These are phyloP conservation scores for Dactylellina parvicollis DNA, from an alignment of 2,329 filamentous ascomycete genomes.

Conservation along the genomic window DNA sequence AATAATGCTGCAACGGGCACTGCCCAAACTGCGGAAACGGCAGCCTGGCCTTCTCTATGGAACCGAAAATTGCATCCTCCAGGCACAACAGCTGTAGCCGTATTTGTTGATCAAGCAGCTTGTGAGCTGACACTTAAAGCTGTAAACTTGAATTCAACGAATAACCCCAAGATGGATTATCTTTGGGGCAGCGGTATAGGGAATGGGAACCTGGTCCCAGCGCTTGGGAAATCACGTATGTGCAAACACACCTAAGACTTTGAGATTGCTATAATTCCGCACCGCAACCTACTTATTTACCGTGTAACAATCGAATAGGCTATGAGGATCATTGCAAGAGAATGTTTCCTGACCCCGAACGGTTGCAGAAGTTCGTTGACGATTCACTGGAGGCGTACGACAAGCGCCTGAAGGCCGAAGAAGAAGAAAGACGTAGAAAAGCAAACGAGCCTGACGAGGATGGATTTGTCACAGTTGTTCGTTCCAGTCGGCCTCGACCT, in stretches of 20 bases:
- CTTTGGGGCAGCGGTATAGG: slow-evolving; percentile 74
- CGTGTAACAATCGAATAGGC: slow-evolving; percentile 62
- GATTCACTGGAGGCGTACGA: slow-evolving; percentile 86
- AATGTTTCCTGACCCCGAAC: slow-evolving; percentile 73
- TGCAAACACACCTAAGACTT: not conserved
- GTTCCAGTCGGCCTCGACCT: slow-evolving; percentile 76
- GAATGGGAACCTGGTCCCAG: slow-evolving; percentile 65
- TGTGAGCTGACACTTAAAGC: slow-evolving; percentile 81
- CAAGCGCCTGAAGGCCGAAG: slow-evolving; percentile 73
- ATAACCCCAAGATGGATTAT: slow-evolving; percentile 67
- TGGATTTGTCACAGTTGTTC: slow-evolving; percentile 90
- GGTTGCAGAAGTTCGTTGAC: slow-evolving; percentile 79
- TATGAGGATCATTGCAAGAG: slow-evolving; percentile 74
- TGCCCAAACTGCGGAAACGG: slow-evolving; percentile 68
- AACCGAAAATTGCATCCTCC: slow-evolving; percentile 74
- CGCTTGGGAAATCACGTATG: slow-evolving; percentile 66
- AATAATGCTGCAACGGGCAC: slow-evolving; percentile 60
- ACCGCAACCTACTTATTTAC: not conserved
- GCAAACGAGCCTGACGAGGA: slow-evolving; percentile 89
- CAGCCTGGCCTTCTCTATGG: slow-evolving; percentile 76
- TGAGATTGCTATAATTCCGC: too few relatives aligned
- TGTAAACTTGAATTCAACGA: slow-evolving; percentile 69
- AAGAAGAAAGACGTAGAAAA: slow-evolving; percentile 70
- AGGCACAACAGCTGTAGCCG: slow-evolving; percentile 80
- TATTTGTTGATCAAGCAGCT: slow-evolving; percentile 84